phyloP scores from a whole-genome alignment of 2,329 filamentous ascomycete species.

The Aspergillus alliaceus region DNA sequence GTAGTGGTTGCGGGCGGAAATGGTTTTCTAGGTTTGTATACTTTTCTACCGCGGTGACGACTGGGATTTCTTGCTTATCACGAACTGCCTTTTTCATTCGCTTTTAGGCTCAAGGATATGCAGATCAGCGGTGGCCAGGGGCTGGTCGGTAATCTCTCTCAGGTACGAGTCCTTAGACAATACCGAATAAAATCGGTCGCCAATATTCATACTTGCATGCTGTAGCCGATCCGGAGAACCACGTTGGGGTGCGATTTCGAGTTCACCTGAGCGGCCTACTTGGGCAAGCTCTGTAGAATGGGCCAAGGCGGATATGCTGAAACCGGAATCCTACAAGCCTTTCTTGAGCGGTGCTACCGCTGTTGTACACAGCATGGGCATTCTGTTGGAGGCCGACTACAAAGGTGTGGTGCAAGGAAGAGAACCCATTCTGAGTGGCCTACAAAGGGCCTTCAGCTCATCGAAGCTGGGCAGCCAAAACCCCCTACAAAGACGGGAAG shows the following conservation, averaged over 20 bases:
- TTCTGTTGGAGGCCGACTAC: conserved; percentile 95
- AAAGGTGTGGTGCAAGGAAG: conserved; percentile 84
- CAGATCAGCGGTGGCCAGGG: conserved; percentile 78
- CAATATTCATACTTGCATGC: conserved; percentile 7
- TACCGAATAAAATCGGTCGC: background rate
- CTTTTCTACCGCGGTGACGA: background rate
- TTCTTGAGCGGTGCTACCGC: conserved; percentile 76
- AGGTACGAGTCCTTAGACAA: conserved; percentile 57
- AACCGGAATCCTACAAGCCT: conserved; percentile 74
- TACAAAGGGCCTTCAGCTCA: conserved; percentile 74
- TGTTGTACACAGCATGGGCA: conserved; percentile 94
- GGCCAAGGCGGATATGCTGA: conserved; percentile 85
- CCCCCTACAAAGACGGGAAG: conserved; percentile 63
- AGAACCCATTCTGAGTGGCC: conserved; percentile 76
- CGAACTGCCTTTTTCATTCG: conserved; percentile 11
- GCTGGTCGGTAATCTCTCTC: conserved; percentile 90
- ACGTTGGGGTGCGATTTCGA: conserved; percentile 77
- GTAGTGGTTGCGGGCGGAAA: conserved; percentile 91
- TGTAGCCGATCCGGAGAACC: conserved; percentile 85
- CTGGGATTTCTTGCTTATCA: background rate
- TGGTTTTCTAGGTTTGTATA: conserved; percentile 73
- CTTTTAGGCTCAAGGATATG: conserved; percentile 72
- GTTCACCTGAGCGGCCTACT: conserved; percentile 66
- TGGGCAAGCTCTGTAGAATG: conserved; percentile 85
- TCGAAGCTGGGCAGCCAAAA: conserved; percentile 64